Conservation (phyloP, 495 filamentous ascomycete species). For the Friedmanniomyces simplex region DNA sequence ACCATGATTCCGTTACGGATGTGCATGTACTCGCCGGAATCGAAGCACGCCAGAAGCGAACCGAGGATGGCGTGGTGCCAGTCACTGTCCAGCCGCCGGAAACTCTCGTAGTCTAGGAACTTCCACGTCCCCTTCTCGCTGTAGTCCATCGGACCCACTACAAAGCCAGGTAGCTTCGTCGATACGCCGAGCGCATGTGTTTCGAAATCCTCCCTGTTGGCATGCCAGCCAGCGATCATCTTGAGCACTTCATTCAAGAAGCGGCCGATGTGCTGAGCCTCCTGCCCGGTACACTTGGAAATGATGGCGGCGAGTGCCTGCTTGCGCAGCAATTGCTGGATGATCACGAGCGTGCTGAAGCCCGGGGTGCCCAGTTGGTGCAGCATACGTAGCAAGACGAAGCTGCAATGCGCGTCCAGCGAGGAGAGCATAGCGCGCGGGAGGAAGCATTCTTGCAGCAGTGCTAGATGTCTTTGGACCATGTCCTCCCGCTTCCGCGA, state of each 20-base stretch:
- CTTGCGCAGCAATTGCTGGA: slow-evolving; percentile 74
- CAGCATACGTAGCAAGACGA: slow-evolving; percentile 72
- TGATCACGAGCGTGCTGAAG: slow-evolving; percentile 75
- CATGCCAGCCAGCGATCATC: slow-evolving; percentile 76
- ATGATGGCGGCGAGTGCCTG: slow-evolving; percentile 69
- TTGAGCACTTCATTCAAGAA: slow-evolving; percentile 74
- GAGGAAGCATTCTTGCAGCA: slow-evolving; percentile 84
- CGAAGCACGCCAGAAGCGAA: slow-evolving; percentile 68
- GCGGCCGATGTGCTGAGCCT: slow-evolving; percentile 80
- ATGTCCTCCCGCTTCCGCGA: slow-evolving; percentile 54
- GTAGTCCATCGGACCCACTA: slow-evolving; percentile 47
- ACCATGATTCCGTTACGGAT: slow-evolving; percentile 90
- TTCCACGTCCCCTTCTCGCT: slow-evolving; percentile 40
- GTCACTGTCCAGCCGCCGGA: slow-evolving; percentile 69
- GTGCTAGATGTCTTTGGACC: slow-evolving; percentile 44
- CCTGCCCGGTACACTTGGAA: slow-evolving; percentile 75
- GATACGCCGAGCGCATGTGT: slow-evolving; percentile 55
- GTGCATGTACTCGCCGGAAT: slow-evolving; percentile 82
- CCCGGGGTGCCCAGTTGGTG: slow-evolving; percentile 72
- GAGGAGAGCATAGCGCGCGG: slow-evolving; percentile 76
- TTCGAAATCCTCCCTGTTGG: slow-evolving; percentile 62
- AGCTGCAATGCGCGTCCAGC: slow-evolving; percentile 76
- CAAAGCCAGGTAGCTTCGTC: slow-evolving; percentile 58
- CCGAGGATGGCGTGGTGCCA: slow-evolving; percentile 75
- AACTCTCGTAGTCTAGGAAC: slow-evolving; percentile 76